A percentile compares a stretch with the other conserved stretches of the same genome.
Evolutionary conservation across 2,329 filamentous ascomycete genomes (phyloP).

Genomic region (Penicillium oxalicum): DNA sequence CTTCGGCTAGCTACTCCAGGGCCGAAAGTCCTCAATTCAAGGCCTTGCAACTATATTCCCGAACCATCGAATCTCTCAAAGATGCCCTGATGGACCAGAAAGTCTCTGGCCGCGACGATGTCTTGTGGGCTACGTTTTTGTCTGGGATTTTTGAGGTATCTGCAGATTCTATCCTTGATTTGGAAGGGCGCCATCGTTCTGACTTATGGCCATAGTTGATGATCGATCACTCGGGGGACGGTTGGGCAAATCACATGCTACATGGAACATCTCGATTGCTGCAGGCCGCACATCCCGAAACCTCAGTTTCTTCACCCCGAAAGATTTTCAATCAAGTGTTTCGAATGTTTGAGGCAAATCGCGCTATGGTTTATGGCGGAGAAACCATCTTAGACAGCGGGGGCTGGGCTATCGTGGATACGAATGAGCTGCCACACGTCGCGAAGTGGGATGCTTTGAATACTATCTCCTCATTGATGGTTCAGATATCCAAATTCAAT

Average conservation of each 20-base stretch:
- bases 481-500: neutral
- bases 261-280: slow-evolving; percentile 8
- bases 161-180: too few species aligned
- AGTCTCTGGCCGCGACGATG: neutral
- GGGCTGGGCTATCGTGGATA: neutral
- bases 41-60: neutral
- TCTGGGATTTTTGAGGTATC: neutral
- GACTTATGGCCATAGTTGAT: neutral
- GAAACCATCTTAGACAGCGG: neutral
- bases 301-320: neutral
- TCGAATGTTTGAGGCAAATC: neutral
- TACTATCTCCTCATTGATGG: neutral
- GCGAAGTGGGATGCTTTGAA: neutral
- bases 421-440: neutral
- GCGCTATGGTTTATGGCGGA: neutral
- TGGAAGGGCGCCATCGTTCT: neutral
- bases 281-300: neutral
- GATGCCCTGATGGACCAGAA: neutral
- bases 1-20: neutral
- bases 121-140: slow-evolving; percentile 1
- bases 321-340: neutral
- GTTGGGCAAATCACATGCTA: slow-evolving; percentile 7
- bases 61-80: neutral
- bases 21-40: neutral
- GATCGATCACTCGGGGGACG: slow-evolving; percentile 1